These are phyloP conservation scores for Phaeotremella fagi DNA, from an alignment of 768 basidiomycete genomes.

Conservation along the genomic window DNA sequence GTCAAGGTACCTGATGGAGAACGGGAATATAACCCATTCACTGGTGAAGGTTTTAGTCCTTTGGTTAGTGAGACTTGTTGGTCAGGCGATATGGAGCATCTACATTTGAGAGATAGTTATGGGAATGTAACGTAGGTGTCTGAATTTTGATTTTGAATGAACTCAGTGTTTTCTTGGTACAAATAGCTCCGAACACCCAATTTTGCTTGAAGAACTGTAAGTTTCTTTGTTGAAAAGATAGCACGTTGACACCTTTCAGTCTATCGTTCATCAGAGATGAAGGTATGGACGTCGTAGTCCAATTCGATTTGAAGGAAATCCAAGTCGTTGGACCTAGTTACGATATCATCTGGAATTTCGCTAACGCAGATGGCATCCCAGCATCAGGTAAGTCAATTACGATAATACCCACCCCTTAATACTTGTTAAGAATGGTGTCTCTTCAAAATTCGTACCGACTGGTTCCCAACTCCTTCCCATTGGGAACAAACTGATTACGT, in stretches of 20 bases:
- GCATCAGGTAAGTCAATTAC: neutral
- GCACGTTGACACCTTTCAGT: neutral
- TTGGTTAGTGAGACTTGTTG: neutral
- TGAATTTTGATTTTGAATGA: too few relatives aligned
- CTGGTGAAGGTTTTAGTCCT: neutral
- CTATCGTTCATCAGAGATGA: slow-evolving; percentile 1
- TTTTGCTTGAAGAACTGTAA: neutral
- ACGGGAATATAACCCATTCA: slow-evolving; percentile 2
- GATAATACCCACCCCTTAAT: neutral
- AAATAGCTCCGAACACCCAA: neutral
- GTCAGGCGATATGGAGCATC: neutral
- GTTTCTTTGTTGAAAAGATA: neutral
- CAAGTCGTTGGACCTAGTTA: slow-evolving; percentile 1
- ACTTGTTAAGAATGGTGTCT: slow-evolving; percentile 2
- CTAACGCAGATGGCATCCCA: neutral
- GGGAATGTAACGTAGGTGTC: neutral
- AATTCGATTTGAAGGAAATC: slow-evolving; percentile 3
- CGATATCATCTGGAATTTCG: neutral
- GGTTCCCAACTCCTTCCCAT: neutral
- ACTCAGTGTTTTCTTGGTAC: too few relatives aligned
- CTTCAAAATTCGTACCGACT: slow-evolving; percentile 2
- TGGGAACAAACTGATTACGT: slow-evolving; percentile 1
- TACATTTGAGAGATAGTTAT: neutral
- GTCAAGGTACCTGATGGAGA: neutral
- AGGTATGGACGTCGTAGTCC: neutral